Conservation (phyloP, 352 stramenopile species). For the Globisporangium ultimum region DNA sequence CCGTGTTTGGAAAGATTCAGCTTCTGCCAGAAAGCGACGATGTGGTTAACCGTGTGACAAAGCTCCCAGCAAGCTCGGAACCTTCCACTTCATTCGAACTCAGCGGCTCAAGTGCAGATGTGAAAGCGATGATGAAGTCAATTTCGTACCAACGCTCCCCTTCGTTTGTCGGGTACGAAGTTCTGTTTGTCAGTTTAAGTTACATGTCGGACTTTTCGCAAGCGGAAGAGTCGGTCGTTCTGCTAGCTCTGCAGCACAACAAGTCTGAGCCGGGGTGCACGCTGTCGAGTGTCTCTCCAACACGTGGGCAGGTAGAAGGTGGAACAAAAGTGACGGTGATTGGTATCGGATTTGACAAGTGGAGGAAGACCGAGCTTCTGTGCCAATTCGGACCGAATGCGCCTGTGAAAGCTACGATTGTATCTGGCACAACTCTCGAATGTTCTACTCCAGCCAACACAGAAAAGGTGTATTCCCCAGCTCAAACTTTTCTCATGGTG, state of each 20-base stretch:
- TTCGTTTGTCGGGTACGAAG: slow-evolving; percentile 58
- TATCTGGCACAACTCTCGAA: slow-evolving; percentile 33
- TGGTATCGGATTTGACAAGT: slow-evolving; percentile 40
- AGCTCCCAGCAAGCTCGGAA: slow-evolving; percentile 19
- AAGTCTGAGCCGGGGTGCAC: slow-evolving; percentile 17
- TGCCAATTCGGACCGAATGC: slow-evolving; percentile 56
- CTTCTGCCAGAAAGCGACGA: slow-evolving; percentile 18
- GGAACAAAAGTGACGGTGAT: slow-evolving; percentile 37
- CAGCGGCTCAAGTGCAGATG: slow-evolving; percentile 25
- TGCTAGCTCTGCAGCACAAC: slow-evolving; percentile 35
- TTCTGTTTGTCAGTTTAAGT: slow-evolving; percentile 56
- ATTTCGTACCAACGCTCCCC: slow-evolving; percentile 40
- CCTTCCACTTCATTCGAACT: slow-evolving; percentile 32
- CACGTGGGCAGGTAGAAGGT: slow-evolving; percentile 28
- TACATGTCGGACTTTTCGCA: slow-evolving; percentile 34
- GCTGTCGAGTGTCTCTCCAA: slow-evolving; percentile 25
- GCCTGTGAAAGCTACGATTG: slow-evolving; percentile 23
- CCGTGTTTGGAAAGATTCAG: slow-evolving; percentile 42
- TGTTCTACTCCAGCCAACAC: slow-evolving; percentile 38
- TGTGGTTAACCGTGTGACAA: slow-evolving; percentile 18
- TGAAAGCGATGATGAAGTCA: slow-evolving; percentile 37
- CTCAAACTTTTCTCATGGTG: slow-evolving; percentile 44
- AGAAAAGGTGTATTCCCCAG: slow-evolving; percentile 14
- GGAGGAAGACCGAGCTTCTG: slow-evolving; percentile 21
- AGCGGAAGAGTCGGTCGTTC: slow-evolving; percentile 39